Conservation (phyloP, 805 yeast species). For the Yamadazyma nakazawae region DNA sequence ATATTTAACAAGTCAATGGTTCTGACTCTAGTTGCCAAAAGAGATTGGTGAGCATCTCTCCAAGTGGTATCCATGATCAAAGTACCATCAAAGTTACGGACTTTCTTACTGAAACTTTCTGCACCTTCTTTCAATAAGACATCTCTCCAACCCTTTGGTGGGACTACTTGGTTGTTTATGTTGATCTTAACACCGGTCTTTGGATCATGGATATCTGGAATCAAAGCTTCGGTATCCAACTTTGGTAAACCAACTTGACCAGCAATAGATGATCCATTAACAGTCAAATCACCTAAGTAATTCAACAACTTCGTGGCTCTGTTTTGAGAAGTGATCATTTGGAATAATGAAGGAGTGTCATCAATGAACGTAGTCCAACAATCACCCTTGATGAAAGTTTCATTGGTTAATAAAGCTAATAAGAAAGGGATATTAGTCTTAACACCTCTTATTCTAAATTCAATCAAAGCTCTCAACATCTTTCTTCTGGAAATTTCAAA, state of each 20-base stretch:
- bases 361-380: constrained; percentile 99
- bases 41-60: constrained; percentile 99
- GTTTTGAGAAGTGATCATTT: constrained; percentile 91
- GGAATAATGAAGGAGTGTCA: constrained; percentile 94
- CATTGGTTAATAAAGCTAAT: constrained; percentile 85
- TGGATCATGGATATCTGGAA: constrained; percentile 67
- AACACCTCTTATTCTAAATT: constrained; percentile 98
- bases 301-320: constrained; percentile 92
- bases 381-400: constrained; percentile 76
- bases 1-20: constrained; percentile 87
- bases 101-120: constrained; percentile 82
- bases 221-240: constrained; percentile 65
- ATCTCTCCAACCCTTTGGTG: constrained; percentile 87
- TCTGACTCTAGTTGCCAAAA: constrained; percentile 95
- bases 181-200: constrained; percentile 59
- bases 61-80: constrained; percentile 97
- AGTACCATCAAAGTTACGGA: constrained; percentile 80
- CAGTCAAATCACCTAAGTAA: constrained; percentile 89
- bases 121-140: constrained; percentile 84
- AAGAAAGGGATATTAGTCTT: constrained; percentile 97
- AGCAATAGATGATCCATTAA: constrained; percentile 92
- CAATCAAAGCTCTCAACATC: constrained; percentile 95
- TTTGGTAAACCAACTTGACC: constrained; percentile 95
- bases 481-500: constrained; percentile 96
- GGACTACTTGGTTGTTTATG: constrained; percentile 44